phyloP scores from a whole-genome alignment of 768 basidiomycete species.

The Hericium alpestre region DNA sequence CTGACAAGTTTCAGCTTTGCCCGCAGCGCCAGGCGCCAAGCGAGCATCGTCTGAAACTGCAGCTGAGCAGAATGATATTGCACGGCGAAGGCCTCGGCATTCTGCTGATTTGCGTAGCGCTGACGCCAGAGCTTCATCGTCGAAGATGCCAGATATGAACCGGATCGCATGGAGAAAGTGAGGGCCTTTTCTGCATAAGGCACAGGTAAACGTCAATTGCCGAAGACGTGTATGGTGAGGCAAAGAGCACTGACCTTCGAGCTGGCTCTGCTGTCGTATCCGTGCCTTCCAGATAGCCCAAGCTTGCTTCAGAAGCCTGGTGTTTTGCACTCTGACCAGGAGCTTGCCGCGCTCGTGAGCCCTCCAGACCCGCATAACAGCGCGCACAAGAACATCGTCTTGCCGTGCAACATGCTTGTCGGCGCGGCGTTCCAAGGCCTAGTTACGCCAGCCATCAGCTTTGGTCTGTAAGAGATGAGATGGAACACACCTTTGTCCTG shows the following conservation, averaged over 20 bases:
- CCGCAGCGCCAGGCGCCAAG: slow-evolving; percentile 49
- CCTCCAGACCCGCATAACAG: slow-evolving; percentile 55
- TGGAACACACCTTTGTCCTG: slow-evolving; percentile 37
- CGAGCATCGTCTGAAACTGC: slow-evolving; percentile 30
- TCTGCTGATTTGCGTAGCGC: slow-evolving; percentile 32
- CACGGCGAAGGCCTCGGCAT: slow-evolving; percentile 36
- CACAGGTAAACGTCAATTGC: not conserved
- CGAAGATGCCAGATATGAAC: slow-evolving; percentile 27
- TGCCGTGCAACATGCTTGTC: slow-evolving; percentile 45
- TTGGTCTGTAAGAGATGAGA: not conserved
- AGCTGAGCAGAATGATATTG: slow-evolving; percentile 36
- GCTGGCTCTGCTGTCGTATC: slow-evolving; percentile 26
- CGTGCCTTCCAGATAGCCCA: slow-evolving; percentile 43
- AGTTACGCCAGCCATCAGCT: slow-evolving; percentile 3
- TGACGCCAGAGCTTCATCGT: slow-evolving; percentile 38
- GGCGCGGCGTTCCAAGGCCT: slow-evolving; percentile 50
- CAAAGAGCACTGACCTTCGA: slow-evolving; percentile 33
- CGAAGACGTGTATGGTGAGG: not conserved
- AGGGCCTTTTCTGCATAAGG: slow-evolving; percentile 33
- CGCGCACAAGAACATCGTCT: slow-evolving; percentile 47
- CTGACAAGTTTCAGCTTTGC: slow-evolving; percentile 37
- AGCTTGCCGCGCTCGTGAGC: slow-evolving; percentile 53
- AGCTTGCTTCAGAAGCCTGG: slow-evolving; percentile 33
- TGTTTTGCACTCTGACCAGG: slow-evolving; percentile 40
- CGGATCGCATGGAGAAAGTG: slow-evolving; percentile 36